phyloP scores from a whole-genome alignment of 495 filamentous ascomycete genomes.

The Hypoxylon cercidicola region DNA sequence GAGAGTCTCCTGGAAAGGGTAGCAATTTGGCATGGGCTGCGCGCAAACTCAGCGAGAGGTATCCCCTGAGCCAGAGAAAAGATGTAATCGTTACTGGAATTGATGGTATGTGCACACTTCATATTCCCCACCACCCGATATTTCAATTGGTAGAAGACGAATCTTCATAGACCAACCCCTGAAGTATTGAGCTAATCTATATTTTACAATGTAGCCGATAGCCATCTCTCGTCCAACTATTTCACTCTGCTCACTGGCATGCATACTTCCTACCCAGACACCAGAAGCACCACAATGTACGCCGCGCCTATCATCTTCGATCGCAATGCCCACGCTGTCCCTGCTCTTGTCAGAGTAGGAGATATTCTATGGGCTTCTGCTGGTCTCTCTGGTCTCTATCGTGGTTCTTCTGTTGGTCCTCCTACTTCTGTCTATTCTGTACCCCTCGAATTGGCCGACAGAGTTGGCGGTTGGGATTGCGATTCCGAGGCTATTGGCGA shows the following conservation, averaged over 20 bases:
- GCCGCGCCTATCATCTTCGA: constrained; percentile 77
- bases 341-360: constrained; percentile 72
- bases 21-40: constrained; percentile 76
- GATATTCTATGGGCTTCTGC: constrained; percentile 74
- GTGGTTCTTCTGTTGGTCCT: constrained; percentile 66
- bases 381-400: constrained; percentile 72
- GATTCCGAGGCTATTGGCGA: constrained; percentile 75
- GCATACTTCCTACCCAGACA: constrained; percentile 64
- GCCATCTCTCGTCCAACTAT: constrained; percentile 72
- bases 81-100: constrained; percentile 75
- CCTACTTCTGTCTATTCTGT: constrained; percentile 78
- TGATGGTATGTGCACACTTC: constrained; percentile 63
- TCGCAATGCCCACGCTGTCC: constrained; percentile 73
- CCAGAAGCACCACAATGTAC: constrained; percentile 68
- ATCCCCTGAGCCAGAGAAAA: constrained; percentile 59
- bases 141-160: not conserved
- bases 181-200: constrained; percentile 36
- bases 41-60: constrained; percentile 66
- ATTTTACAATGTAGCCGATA: constrained; percentile 64
- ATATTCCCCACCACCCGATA: not conserved
- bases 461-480: constrained; percentile 73
- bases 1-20: constrained; percentile 73
- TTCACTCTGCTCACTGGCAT: constrained; percentile 69
- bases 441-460: constrained; percentile 68
- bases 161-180: not conserved